These are phyloP conservation scores for Xylaria venustula DNA, from an alignment of 495 filamentous ascomycete species.

Conservation along the genomic window DNA sequence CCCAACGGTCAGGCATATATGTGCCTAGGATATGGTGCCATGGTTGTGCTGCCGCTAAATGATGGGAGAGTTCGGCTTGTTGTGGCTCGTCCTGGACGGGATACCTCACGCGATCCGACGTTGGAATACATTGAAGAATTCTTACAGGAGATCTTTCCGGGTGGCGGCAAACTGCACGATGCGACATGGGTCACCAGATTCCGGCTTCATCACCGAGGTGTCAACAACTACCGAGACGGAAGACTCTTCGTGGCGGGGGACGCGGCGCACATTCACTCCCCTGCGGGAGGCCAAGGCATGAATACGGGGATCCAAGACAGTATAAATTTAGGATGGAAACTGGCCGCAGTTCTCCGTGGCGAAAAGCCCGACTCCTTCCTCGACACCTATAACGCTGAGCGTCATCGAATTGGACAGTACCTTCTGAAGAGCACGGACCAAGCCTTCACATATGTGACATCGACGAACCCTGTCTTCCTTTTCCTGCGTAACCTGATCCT, in stretches of 20 bases:
- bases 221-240: constrained; percentile 32
- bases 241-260: constrained; percentile 56
- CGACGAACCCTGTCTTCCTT: constrained; percentile 22
- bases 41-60: constrained; percentile 32
- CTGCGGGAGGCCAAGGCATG: constrained; percentile 57
- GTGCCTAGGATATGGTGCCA: constrained; percentile 23
- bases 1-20: constrained; percentile 17
- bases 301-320: constrained; percentile 60
- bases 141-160: constrained; percentile 22
- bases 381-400: constrained; percentile 38
- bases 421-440: constrained; percentile 32
- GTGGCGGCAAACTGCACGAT: constrained; percentile 29
- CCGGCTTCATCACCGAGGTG: constrained; percentile 34
- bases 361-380: constrained; percentile 27
- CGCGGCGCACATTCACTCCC: constrained; percentile 56
- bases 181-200: constrained; percentile 35
- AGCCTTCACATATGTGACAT: constrained; percentile 29
- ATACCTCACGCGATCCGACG: constrained; percentile 19
- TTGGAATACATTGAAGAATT: constrained; percentile 26
- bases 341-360: constrained; percentile 32
- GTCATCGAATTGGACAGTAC: constrained; percentile 30
- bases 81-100: constrained; percentile 12
- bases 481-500: constrained; percentile 31
- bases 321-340: constrained; percentile 58
- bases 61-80: constrained; percentile 32